Percentiles rank a stretch among this genome's conserved stretches.
Conservation (phyloP, 2,329 filamentous ascomycete genomes). For the Helminthosporium solani region DNA sequence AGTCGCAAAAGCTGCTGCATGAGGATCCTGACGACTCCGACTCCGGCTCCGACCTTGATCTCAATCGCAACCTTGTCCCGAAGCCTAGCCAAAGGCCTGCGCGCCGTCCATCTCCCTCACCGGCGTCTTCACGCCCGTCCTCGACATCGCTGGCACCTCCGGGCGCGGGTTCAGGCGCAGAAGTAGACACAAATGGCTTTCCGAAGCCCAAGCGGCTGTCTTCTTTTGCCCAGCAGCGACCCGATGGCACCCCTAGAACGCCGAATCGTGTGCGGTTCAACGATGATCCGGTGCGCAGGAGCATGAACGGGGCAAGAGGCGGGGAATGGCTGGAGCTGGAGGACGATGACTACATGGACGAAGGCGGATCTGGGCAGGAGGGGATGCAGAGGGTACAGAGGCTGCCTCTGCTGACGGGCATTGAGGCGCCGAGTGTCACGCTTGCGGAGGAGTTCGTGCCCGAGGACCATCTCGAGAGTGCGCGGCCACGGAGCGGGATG, state of each 20-base stretch:
- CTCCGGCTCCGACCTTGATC: slow-evolving; percentile 11
- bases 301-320: slow-evolving; percentile 30
- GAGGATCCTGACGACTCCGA: slow-evolving; percentile 27
- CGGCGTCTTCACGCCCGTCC: slow-evolving; percentile 27
- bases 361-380: slow-evolving; percentile 42
- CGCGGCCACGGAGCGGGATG: slow-evolving; percentile 80
- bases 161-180: too few relatives aligned
- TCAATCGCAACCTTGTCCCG: background rate
- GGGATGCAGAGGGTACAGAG: slow-evolving; percentile 55
- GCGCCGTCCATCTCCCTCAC: slow-evolving; percentile 25
- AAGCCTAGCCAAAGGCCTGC: slow-evolving; percentile 3
- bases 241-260: slow-evolving; percentile 60
- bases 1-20: slow-evolving; percentile 42
- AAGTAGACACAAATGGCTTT: slow-evolving; percentile 14
- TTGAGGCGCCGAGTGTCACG: slow-evolving; percentile 78
- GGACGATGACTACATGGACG: slow-evolving; percentile 61
- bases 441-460: slow-evolving; percentile 62
- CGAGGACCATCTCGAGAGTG: slow-evolving; percentile 60
- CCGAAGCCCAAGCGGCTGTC: slow-evolving; percentile 38
- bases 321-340: slow-evolving; percentile 54
- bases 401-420: slow-evolving; percentile 74
- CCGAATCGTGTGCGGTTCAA: slow-evolving; percentile 76
- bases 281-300: slow-evolving; percentile 33
- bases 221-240: slow-evolving; percentile 50
- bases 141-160: slow-evolving; percentile 33